These are phyloP conservation scores for Dendrocalamus latiflorus DNA, from an alignment of 202 grass and related monocot genomes.

Conservation along the genomic window DNA sequence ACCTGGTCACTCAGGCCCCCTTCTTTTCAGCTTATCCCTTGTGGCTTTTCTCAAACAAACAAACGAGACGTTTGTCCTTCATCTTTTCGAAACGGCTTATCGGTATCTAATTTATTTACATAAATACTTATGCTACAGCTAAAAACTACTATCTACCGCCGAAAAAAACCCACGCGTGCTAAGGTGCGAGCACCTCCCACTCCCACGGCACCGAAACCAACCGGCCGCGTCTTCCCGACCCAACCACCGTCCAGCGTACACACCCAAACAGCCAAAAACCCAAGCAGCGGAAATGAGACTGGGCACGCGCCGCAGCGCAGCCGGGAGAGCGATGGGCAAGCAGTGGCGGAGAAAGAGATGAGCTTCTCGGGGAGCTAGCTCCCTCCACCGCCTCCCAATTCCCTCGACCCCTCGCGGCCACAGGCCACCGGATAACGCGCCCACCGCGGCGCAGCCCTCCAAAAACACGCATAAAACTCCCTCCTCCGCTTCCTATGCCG, in stretches of 20 bases:
- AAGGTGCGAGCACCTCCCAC: no score
- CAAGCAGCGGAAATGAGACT: background rate
- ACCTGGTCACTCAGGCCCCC: no score
- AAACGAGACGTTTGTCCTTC: no score
- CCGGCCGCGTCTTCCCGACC: background rate
- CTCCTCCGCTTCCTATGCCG: background rate
- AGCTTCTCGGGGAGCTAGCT: constrained; percentile 5
- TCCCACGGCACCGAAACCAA: no score
- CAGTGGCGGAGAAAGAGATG: constrained; percentile 42
- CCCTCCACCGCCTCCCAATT: constrained; percentile 36
- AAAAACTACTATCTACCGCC: no score
- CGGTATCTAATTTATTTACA: no score
- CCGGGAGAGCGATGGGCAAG: background rate
- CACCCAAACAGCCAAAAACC: background rate
- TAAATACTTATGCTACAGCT: no score
- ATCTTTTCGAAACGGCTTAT: no score
- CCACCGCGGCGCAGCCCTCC: constrained; percentile 9
- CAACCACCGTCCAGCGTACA: background rate
- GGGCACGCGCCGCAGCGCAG: background rate
- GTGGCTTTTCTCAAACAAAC: no score
- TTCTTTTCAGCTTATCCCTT: no score
- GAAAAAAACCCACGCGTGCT: no score
- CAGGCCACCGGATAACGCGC: constrained; percentile 46
- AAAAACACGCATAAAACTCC: background rate
- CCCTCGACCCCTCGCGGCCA: constrained; percentile 13